A percentile compares a stretch with the other conserved stretches of the same genome.
Evolutionary conservation across 2,329 filamentous ascomycete species (phyloP).

Genomic region (Verruconis gallopava): DNA sequence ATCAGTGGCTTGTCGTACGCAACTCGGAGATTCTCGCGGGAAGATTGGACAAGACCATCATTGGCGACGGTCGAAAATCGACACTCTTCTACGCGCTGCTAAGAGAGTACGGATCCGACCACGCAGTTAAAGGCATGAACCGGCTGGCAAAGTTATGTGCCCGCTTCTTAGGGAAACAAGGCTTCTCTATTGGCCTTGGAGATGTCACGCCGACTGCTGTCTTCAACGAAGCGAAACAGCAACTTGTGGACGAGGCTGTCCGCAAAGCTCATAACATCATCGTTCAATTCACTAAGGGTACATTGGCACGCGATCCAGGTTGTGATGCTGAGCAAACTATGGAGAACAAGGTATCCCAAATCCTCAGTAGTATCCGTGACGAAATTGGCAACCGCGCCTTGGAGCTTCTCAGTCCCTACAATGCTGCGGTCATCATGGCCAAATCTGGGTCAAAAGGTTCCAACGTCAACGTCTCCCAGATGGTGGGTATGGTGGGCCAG

Average conservation of each 20-base stretch:
- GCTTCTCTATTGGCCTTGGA: constrained; percentile 91
- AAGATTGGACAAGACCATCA: constrained; percentile 92
- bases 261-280: constrained; percentile 73
- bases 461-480: constrained; percentile 96
- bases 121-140: constrained; percentile 86
- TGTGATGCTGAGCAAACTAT: constrained; percentile 86
- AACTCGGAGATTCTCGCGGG: constrained; percentile 98
- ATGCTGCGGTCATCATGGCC: constrained; percentile 91
- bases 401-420: constrained; percentile 75
- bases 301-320: constrained; percentile 72
- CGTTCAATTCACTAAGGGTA: constrained; percentile 63
- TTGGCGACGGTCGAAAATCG: constrained; percentile 96
- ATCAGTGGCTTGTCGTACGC: constrained; percentile 82
- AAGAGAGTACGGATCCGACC: constrained; percentile 83
- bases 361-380: constrained; percentile 82
- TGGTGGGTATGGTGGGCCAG: constrained; percentile 94
- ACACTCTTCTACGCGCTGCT: constrained; percentile 96
- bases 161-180: constrained; percentile 73
- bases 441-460: constrained; percentile 95
- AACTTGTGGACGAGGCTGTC: constrained; percentile 67
- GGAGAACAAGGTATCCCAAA: constrained; percentile 81
- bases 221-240: constrained; percentile 59
- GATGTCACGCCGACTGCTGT: constrained; percentile 76
- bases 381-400: constrained; percentile 87
- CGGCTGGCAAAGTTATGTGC: constrained; percentile 82